Conservation (phyloP, 2,329 filamentous ascomycete genomes). For the Ciborinia camelliae region DNA sequence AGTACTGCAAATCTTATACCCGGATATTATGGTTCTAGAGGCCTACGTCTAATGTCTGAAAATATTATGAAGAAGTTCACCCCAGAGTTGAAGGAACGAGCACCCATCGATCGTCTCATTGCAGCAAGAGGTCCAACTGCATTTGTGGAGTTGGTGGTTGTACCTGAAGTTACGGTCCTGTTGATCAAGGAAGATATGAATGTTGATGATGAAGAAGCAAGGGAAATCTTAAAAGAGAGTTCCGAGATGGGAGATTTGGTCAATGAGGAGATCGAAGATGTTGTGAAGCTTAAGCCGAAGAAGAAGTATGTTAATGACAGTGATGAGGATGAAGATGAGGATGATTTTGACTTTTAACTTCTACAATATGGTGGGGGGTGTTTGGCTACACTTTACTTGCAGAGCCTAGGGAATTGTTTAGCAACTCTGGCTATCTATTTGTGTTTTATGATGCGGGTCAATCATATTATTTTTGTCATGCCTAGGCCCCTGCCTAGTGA, state of each 20-base stretch:
- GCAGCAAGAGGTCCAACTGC: conserved; percentile 62
- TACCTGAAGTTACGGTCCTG: conserved; percentile 62
- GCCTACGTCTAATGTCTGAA: conserved; percentile 69
- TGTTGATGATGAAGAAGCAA: conserved; percentile 42
- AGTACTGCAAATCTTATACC: conserved; percentile 55
- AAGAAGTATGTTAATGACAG: conserved; percentile 53
- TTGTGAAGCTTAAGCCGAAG: conserved; percentile 32
- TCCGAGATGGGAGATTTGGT: conserved; percentile 30
- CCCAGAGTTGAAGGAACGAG: conserved; percentile 56
- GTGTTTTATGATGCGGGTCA: neutral
- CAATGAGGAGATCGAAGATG: conserved; percentile 53
- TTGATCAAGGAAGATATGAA: conserved; percentile 59
- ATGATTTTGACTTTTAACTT: conserved; percentile 5
- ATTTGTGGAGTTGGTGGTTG: conserved; percentile 72
- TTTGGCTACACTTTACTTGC: neutral
- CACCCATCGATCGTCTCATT: conserved; percentile 62
- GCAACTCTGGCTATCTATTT: neutral
- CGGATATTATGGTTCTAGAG: conserved; percentile 80
- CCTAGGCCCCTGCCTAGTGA: too few relatives aligned
- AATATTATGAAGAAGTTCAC: conserved; percentile 61
- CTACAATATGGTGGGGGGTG: too few relatives aligned
- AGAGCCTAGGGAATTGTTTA: neutral
- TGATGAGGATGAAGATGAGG: conserved; percentile 32
- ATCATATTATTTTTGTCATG: neutral
- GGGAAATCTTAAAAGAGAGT: conserved; percentile 33